Evolutionary conservation across 1,139 yeast genomes (phyloP).

Genomic region (Keqinozyma sinolaborantium): DNA sequence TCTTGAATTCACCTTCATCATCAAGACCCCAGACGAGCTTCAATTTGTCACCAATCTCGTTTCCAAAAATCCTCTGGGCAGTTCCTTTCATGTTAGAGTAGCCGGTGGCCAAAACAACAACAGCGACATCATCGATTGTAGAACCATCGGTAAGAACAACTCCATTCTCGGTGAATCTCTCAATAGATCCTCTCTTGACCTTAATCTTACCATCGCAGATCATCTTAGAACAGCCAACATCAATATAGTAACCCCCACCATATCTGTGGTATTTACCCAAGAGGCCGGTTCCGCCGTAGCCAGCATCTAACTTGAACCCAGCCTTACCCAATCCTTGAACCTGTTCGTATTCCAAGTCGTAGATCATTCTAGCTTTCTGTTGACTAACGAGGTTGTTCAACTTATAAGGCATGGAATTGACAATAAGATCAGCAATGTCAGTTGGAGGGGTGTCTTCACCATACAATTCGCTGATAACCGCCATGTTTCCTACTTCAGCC

Average conservation of each 20-base stretch:
- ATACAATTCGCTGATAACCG: slow-evolving; percentile 24
- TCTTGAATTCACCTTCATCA: slow-evolving; percentile 31
- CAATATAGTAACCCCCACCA: slow-evolving; percentile 46
- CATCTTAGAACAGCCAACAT: slow-evolving; percentile 38
- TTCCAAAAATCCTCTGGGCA: slow-evolving; percentile 31
- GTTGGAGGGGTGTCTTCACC: slow-evolving; percentile 32
- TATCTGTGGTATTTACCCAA: slow-evolving; percentile 34
- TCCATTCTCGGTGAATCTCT: slow-evolving; percentile 28
- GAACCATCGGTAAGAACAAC: slow-evolving; percentile 38
- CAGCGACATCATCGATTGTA: slow-evolving; percentile 24
- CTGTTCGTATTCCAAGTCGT: slow-evolving; percentile 23
- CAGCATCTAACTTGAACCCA: slow-evolving; percentile 39
- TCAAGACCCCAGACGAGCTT: slow-evolving; percentile 31
- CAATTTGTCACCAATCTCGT: slow-evolving; percentile 23
- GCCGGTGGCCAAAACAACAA: slow-evolving; percentile 44
- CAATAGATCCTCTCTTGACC: slow-evolving; percentile 25
- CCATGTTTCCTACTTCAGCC: slow-evolving; percentile 25
- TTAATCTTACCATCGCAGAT: slow-evolving; percentile 34
- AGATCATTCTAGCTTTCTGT: slow-evolving; percentile 25
- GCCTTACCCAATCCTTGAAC: slow-evolving; percentile 23
- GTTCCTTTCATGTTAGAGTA: slow-evolving; percentile 40
- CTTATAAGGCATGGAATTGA: slow-evolving; percentile 26
- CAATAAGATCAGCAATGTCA: slow-evolving; percentile 33
- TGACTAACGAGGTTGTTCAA: slow-evolving; percentile 26
- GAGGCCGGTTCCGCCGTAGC: slow-evolving; percentile 41